These are phyloP conservation scores for Cercospora sp. DNA, from an alignment of 2,329 filamentous ascomycete genomes.

Conservation along the genomic window DNA sequence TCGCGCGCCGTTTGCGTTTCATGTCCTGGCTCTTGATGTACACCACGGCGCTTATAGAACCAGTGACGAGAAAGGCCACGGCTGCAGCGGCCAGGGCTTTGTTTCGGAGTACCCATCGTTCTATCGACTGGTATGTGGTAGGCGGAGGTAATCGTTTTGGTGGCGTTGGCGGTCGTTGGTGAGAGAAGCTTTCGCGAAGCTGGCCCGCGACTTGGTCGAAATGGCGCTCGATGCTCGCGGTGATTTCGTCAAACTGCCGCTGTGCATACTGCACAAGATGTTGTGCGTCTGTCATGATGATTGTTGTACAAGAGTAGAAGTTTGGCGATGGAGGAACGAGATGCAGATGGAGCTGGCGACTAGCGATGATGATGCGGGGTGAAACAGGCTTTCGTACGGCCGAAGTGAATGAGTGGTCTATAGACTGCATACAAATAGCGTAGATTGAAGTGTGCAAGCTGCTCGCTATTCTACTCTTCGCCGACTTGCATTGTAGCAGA, in stretches of 20 bases:
- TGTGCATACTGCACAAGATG: slow-evolving; percentile 41
- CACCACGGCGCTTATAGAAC: slow-evolving; percentile 48
- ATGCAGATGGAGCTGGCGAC: background rate
- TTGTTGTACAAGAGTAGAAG: background rate
- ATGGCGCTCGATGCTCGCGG: slow-evolving; percentile 76
- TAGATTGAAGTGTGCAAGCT: background rate
- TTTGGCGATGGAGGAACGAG: background rate
- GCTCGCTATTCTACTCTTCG: background rate
- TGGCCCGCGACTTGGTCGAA: slow-evolving; percentile 73
- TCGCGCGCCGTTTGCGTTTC: slow-evolving; percentile 69
- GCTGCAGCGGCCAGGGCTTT: slow-evolving; percentile 72
- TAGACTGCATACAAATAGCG: background rate
- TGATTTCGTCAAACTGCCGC: slow-evolving; percentile 57
- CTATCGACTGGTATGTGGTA: slow-evolving; percentile 57
- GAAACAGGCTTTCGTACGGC: background rate
- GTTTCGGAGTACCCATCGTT: slow-evolving; percentile 72
- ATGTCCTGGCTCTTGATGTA: slow-evolving; percentile 63
- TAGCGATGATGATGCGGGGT: slow-evolving; percentile 3
- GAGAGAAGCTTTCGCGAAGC: slow-evolving; percentile 71
- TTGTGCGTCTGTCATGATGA: slow-evolving; percentile 41
- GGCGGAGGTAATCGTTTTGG: slow-evolving; percentile 43
- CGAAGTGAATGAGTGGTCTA: background rate
- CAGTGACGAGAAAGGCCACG: slow-evolving; percentile 69
- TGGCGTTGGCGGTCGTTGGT: slow-evolving; percentile 52
- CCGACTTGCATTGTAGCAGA: background rate